A percentile compares a stretch with the other conserved stretches of the same genome.
phyloP scores from a whole-genome alignment of 257 asterid genomes.

The Penstemon newberryi region DNA sequence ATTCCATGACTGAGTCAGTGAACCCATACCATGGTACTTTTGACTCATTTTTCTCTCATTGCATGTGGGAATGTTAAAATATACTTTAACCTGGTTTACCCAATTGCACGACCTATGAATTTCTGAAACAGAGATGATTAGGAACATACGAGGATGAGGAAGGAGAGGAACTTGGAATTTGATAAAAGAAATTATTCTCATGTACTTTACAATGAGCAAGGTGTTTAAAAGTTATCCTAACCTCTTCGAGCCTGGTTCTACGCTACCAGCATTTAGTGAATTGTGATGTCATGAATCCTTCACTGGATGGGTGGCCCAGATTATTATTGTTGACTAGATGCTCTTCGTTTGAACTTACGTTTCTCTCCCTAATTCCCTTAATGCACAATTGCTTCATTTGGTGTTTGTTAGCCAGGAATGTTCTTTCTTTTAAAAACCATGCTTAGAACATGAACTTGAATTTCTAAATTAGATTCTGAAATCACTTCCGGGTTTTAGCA shows the following conservation, averaged over 20 bases:
- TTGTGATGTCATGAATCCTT: background rate
- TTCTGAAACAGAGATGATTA: background rate
- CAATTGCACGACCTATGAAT: background rate
- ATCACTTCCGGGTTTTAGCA: background rate
- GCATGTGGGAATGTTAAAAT: background rate
- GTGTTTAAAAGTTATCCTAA: background rate
- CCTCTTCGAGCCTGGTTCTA: background rate
- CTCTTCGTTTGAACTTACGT: constrained; percentile 1
- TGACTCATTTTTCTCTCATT: background rate
- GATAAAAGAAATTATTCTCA: background rate
- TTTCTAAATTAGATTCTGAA: constrained; percentile 11
- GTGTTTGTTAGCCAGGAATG: background rate
- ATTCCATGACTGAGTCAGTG: background rate
- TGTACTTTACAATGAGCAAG: background rate
- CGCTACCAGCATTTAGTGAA: constrained; percentile 16
- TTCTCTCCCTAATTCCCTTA: background rate
- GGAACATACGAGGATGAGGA: background rate
- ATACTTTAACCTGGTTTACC: background rate
- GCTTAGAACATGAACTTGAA: background rate
- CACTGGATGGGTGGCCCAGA: background rate
- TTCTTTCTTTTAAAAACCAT: constrained; percentile 3
- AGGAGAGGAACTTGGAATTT: background rate
- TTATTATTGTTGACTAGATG: background rate
- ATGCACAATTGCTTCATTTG: constrained; percentile 3
- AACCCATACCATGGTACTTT: background rate